Evolutionary conservation across 768 basidiomycete genomes (phyloP).

Genomic region (Suillus subaureus): DNA sequence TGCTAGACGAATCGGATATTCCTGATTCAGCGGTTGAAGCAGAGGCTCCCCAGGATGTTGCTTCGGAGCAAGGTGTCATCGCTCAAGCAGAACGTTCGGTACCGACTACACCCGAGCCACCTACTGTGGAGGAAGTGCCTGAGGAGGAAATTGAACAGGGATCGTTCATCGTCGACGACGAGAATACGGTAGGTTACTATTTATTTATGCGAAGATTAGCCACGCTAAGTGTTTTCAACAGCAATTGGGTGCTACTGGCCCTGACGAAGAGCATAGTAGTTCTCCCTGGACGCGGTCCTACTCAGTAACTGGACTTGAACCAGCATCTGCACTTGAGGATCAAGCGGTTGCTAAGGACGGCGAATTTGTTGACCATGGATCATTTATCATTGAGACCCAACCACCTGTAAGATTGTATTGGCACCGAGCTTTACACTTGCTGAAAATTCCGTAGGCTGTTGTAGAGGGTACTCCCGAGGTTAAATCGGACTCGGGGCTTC

Average conservation of each 20-base stretch:
- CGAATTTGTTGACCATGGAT: constrained; percentile 18
- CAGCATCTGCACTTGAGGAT: background rate
- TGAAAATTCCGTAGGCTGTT: background rate
- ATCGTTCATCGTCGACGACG: constrained; percentile 11
- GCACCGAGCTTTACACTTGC: background rate
- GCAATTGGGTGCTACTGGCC: background rate
- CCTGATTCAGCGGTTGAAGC: background rate
- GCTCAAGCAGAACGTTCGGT: constrained; percentile 1
- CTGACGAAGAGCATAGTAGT: constrained; percentile 17
- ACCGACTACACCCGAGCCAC: background rate
- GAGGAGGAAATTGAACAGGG: constrained; percentile 16
- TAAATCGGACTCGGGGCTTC: background rate
- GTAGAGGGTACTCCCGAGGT: constrained; percentile 1
- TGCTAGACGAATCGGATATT: background rate
- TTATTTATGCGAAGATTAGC: background rate
- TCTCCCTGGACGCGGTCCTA: constrained; percentile 40
- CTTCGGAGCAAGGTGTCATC: background rate
- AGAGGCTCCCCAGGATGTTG: background rate
- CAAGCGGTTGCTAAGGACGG: constrained; percentile 5
- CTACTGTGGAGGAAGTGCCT: background rate
- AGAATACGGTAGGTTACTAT: constrained; percentile 6
- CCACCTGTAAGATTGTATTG: background rate
- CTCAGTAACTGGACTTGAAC: constrained; percentile 28
- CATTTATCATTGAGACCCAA: constrained; percentile 11
- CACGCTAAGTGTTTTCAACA: background rate